phyloP scores from a whole-genome alignment of 805 yeast species.

The Yarrowia sp. region DNA sequence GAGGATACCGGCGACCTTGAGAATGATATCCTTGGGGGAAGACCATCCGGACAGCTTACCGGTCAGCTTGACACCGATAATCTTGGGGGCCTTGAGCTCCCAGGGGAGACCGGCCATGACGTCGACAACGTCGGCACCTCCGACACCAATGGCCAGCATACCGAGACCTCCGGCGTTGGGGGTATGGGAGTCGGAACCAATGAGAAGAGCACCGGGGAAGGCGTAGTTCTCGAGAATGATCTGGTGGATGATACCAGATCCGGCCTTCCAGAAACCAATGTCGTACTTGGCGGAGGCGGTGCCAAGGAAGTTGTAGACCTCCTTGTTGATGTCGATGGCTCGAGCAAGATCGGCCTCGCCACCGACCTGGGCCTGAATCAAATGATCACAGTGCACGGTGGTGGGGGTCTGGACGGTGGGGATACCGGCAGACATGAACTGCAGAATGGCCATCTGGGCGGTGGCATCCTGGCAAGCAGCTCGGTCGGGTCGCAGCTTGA shows the following conservation, averaged over 20 bases:
- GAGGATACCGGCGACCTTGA: constrained; percentile 87
- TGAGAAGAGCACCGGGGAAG: constrained; percentile 93
- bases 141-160: constrained; percentile 97
- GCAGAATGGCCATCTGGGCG: constrained; percentile 96
- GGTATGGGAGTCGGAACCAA: constrained; percentile 97
- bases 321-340: constrained; percentile 86
- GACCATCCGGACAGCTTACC: constrained; percentile 94
- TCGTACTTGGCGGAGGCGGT: constrained; percentile 92
- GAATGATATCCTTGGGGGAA: constrained; percentile 93
- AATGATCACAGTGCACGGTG: constrained; percentile 96
- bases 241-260: constrained; percentile 97
- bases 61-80: constrained; percentile 90
- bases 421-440: constrained; percentile 94
- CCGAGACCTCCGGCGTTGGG: constrained; percentile 99
- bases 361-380: constrained; percentile 94
- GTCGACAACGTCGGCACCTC: constrained; percentile 99
- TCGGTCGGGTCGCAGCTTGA: constrained; percentile 94
- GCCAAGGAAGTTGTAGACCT: constrained; percentile 88
- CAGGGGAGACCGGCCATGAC: constrained; percentile 92
- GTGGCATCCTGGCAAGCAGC: constrained; percentile 99
- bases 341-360: constrained; percentile 80
- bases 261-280: constrained; percentile 98
- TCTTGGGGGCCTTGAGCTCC: constrained; percentile 97
- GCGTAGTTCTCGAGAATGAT: constrained; percentile 95
- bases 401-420: constrained; percentile 90